These are phyloP conservation scores for Colletotrichum falcatum DNA, from an alignment of 2,329 filamentous ascomycete species.

Conservation along the genomic window DNA sequence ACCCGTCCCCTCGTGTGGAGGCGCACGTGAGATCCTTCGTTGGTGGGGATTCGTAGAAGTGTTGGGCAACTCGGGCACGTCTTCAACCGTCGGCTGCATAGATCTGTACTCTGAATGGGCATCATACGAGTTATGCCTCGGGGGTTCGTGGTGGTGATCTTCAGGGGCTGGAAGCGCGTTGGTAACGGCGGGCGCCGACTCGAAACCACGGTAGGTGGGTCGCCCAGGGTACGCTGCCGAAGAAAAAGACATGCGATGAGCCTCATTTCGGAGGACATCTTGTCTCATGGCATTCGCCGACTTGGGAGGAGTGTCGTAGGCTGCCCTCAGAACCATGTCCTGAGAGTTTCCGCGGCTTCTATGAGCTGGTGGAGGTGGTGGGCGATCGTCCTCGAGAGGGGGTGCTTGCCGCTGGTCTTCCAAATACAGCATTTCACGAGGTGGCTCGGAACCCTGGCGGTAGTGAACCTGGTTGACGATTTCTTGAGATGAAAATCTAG, in stretches of 20 bases:
- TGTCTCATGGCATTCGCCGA: slow-evolving; percentile 65
- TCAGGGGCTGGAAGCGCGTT: slow-evolving; percentile 50
- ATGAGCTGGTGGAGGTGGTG: slow-evolving; percentile 69
- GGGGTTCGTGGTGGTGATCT: slow-evolving; percentile 48
- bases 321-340: slow-evolving; percentile 55
- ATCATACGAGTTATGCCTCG: slow-evolving; percentile 66
- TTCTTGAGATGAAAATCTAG: slow-evolving; percentile 47
- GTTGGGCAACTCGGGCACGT: slow-evolving; percentile 67
- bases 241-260: slow-evolving; percentile 64
- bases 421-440: slow-evolving; percentile 47
- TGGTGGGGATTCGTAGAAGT: slow-evolving; percentile 44
- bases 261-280: slow-evolving; percentile 68
- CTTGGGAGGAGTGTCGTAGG: slow-evolving; percentile 58
- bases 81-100: slow-evolving; percentile 74
- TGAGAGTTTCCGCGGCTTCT: slow-evolving; percentile 57
- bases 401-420: slow-evolving; percentile 52
- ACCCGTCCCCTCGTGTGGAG: slow-evolving; percentile 45
- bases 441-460: slow-evolving; percentile 52
- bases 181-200: slow-evolving; percentile 58
- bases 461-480: slow-evolving; percentile 52
- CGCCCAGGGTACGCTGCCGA: slow-evolving; percentile 62
- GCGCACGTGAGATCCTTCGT: slow-evolving; percentile 45
- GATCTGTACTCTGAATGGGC: slow-evolving; percentile 60
- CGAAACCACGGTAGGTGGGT: slow-evolving; percentile 64
- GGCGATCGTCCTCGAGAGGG: slow-evolving; percentile 57